Percentiles rank a stretch among this genome's conserved stretches.
These are phyloP conservation scores for Penicillium cataractarum DNA, from an alignment of 495 filamentous ascomycete species.

Conservation along the genomic window DNA sequence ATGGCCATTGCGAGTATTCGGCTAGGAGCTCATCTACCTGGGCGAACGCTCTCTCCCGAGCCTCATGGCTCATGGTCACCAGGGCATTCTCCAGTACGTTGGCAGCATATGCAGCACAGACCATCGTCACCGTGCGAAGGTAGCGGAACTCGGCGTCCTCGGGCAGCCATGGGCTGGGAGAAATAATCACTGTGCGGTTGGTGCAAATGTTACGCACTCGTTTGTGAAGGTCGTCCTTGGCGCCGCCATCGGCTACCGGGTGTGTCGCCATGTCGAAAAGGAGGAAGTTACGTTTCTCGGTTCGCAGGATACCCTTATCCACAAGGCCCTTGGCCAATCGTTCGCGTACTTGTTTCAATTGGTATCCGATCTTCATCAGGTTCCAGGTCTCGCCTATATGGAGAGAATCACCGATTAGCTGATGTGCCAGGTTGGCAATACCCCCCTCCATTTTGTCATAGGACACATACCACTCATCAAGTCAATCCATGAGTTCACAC, in stretches of 20 bases:
- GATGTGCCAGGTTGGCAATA: background rate
- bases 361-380: slow-evolving; percentile 99
- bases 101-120: slow-evolving; percentile 96
- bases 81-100: slow-evolving; percentile 99
- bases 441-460: background rate
- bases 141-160: slow-evolving; percentile 94
- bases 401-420: slow-evolving; percentile 24
- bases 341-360: slow-evolving; percentile 98
- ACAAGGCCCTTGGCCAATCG: slow-evolving; percentile 97
- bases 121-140: slow-evolving; percentile 88
- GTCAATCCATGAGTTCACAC: slow-evolving; percentile 97
- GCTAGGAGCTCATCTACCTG: slow-evolving; percentile 95
- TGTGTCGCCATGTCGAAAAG: slow-evolving; percentile 99
- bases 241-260: slow-evolving; percentile 94
- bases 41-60: slow-evolving; percentile 89
- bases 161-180: slow-evolving; percentile 80
- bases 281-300: slow-evolving; percentile 98
- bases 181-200: slow-evolving; percentile 89
- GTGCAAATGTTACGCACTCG: slow-evolving; percentile 92
- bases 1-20: slow-evolving; percentile 97
- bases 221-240: slow-evolving; percentile 94
- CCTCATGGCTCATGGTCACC: slow-evolving; percentile 88
- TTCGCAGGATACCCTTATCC: slow-evolving; percentile 97
- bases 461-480: slow-evolving; percentile 83
- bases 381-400: slow-evolving; percentile 97